Percentiles rank a stretch among this genome's conserved stretches.
phyloP scores from a whole-genome alignment of 768 basidiomycete species.

The Lactarius evosmus region DNA sequence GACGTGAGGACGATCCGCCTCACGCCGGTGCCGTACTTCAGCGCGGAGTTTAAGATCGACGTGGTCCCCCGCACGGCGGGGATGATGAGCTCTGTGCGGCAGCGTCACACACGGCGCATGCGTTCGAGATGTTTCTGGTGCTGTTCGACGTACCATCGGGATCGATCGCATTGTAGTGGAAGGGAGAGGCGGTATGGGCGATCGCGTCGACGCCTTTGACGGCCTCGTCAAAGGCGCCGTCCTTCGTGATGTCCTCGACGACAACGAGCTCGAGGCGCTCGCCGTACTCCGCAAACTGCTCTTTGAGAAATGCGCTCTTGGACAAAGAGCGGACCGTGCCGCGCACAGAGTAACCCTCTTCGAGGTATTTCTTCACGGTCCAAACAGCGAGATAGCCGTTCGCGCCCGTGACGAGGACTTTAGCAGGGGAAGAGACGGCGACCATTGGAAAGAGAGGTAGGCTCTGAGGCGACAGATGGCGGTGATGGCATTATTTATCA shows the following conservation, averaged over 20 bases:
- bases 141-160: slow-evolving; percentile 32
- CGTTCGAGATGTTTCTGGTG: background rate
- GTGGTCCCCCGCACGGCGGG: slow-evolving; percentile 74
- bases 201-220: slow-evolving; percentile 75
- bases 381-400: slow-evolving; percentile 60
- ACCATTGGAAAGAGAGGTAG: slow-evolving; percentile 34
- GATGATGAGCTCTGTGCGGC: slow-evolving; percentile 50
- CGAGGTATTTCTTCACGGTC: slow-evolving; percentile 54
- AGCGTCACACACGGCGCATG: background rate
- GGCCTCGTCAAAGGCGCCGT: slow-evolving; percentile 70
- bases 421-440: slow-evolving; percentile 35
- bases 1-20: slow-evolving; percentile 64
- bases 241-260: slow-evolving; percentile 65
- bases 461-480: background rate
- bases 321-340: slow-evolving; percentile 60
- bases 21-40: slow-evolving; percentile 52
- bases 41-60: slow-evolving; percentile 55
- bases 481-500: background rate
- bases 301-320: slow-evolving; percentile 58
- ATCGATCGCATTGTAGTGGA: slow-evolving; percentile 45
- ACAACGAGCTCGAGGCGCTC: slow-evolving; percentile 61
- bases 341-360: slow-evolving; percentile 59
- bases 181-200: slow-evolving; percentile 65
- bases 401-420: slow-evolving; percentile 55
- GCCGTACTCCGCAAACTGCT: slow-evolving; percentile 51